A percentile compares a stretch with the other conserved stretches of the same genome.
Evolutionary conservation across 2,329 filamentous ascomycete genomes (phyloP).

Genomic region (Epichloe amarillans): DNA sequence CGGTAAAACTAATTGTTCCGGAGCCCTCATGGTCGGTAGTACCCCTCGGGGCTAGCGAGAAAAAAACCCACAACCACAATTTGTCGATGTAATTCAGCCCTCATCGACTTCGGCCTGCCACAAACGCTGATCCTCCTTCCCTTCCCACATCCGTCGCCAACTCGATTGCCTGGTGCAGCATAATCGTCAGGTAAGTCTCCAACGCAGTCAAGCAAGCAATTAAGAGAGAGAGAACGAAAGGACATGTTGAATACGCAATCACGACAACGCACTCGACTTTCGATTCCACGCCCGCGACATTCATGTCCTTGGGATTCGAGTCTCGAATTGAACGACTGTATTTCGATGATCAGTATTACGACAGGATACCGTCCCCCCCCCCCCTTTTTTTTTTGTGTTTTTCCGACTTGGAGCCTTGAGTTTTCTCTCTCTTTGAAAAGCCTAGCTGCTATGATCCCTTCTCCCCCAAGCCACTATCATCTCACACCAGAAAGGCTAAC

Average conservation of each 20-base stretch:
- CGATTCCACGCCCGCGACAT: neutral
- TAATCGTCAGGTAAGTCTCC: conserved; percentile 34
- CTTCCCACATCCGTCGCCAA: conserved; percentile 24
- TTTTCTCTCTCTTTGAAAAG: neutral
- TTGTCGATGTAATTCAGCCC: conserved; percentile 21
- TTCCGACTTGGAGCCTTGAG: neutral
- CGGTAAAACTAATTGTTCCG: conserved; percentile 10
- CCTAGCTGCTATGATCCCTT: neutral
- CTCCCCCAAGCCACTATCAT: neutral
- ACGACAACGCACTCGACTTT: neutral
- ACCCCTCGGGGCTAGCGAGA: conserved; percentile 20
- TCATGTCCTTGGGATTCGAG: neutral
- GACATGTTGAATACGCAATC: neutral
- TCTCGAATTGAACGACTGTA: neutral
- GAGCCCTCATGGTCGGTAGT: conserved; percentile 18
- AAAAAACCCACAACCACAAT: conserved; percentile 27
- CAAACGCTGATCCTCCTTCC: conserved; percentile 21
- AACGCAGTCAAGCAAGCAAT: neutral
- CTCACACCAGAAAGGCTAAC: conserved; percentile 8
- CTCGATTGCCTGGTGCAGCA: conserved; percentile 35
- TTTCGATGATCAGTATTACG: neutral
- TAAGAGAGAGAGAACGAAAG: neutral
- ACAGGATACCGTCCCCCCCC: neutral
- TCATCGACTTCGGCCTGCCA: conserved; percentile 14
- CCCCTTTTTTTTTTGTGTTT: neutral